A percentile compares a stretch with the other conserved stretches of the same genome.
Evolutionary conservation across 2,329 filamentous ascomycete genomes (phyloP).

Genomic region (Colletotrichum tabaci): DNA sequence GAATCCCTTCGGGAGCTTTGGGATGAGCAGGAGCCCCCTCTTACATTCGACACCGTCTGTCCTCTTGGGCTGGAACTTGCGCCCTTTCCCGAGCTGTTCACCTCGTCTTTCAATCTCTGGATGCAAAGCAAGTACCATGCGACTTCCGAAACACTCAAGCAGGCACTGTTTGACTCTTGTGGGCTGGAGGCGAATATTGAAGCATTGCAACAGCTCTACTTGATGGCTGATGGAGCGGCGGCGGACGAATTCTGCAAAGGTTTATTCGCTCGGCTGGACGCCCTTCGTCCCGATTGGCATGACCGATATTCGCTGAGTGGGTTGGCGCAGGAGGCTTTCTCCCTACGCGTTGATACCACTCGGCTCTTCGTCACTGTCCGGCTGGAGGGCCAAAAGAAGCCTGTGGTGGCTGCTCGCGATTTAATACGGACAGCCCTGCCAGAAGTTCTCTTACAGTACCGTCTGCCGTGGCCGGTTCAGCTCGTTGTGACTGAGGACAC

Average conservation of each 20-base stretch:
- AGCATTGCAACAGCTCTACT: slow-evolving; percentile 80
- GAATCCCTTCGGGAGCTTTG: slow-evolving; percentile 51
- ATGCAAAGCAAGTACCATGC: slow-evolving; percentile 81
- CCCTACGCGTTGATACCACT: slow-evolving; percentile 69
- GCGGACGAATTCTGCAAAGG: slow-evolving; percentile 76
- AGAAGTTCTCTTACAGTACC: slow-evolving; percentile 76
- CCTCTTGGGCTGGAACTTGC: slow-evolving; percentile 64
- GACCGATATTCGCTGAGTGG: slow-evolving; percentile 88
- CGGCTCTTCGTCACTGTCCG: slow-evolving; percentile 73
- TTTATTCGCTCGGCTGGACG: slow-evolving; percentile 83
- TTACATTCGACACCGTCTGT: slow-evolving; percentile 73
- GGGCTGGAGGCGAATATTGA: slow-evolving; percentile 76
- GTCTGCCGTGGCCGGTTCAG: slow-evolving; percentile 75
- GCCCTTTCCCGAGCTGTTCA: slow-evolving; percentile 83
- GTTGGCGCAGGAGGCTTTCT: slow-evolving; percentile 80
- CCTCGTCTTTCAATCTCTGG: slow-evolving; percentile 80
- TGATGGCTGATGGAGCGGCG: slow-evolving; percentile 81
- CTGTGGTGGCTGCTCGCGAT: slow-evolving; percentile 58
- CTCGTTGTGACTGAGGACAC: slow-evolving; percentile 81
- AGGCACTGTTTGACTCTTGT: slow-evolving; percentile 78
- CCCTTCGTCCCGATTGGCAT: slow-evolving; percentile 74
- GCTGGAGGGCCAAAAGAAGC: slow-evolving; percentile 55
- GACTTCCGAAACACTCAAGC: slow-evolving; percentile 76
- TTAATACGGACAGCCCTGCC: slow-evolving; percentile 65
- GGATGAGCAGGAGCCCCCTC: slow-evolving; percentile 57